These are phyloP conservation scores for Hypoxylon rubiginosum DNA, from an alignment of 2,329 filamentous ascomycete species.

Conservation along the genomic window DNA sequence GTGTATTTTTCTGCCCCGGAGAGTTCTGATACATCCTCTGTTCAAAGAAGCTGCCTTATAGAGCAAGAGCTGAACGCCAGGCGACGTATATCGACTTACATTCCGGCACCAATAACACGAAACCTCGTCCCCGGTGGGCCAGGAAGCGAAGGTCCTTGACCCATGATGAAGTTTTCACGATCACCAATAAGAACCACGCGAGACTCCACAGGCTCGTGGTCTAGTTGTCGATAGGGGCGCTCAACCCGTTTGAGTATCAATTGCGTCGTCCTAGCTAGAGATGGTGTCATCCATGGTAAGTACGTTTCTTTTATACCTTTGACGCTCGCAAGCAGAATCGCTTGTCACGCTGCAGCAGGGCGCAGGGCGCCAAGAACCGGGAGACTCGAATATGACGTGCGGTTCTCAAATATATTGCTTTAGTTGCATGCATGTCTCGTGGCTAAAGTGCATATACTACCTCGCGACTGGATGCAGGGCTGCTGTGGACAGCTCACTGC, in stretches of 20 bases:
- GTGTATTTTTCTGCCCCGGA: not conserved
- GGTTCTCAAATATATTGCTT: constrained; percentile 31
- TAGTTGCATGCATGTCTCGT: constrained; percentile 20
- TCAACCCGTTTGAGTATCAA: constrained; percentile 24
- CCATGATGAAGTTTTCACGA: constrained; percentile 45
- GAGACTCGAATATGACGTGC: constrained; percentile 18
- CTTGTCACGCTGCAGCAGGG: constrained; percentile 25
- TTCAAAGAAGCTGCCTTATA: not conserved
- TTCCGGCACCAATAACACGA: constrained; percentile 55
- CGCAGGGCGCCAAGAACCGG: constrained; percentile 34
- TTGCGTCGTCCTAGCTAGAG: constrained; percentile 29
- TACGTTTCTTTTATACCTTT: constrained; percentile 32
- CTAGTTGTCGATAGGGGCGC: constrained; percentile 22
- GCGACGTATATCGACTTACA: constrained; percentile 46
- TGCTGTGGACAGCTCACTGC: constrained; percentile 18
- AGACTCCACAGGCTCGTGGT: constrained; percentile 18
- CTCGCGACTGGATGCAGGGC: constrained; percentile 6
- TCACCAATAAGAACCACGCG: constrained; percentile 33
- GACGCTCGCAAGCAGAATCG: constrained; percentile 8
- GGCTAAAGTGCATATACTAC: constrained; percentile 37
- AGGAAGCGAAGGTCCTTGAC: constrained; percentile 51
- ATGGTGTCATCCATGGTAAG: constrained; percentile 40
- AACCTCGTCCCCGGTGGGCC: constrained; percentile 53
- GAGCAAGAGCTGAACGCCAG: not conserved
- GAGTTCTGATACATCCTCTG: not conserved